Evolutionary conservation across 2,329 filamentous ascomycete species (phyloP), one percentile per base, ranked within the genome.

Genomic region (Amesomyces nigricolor): DNA sequence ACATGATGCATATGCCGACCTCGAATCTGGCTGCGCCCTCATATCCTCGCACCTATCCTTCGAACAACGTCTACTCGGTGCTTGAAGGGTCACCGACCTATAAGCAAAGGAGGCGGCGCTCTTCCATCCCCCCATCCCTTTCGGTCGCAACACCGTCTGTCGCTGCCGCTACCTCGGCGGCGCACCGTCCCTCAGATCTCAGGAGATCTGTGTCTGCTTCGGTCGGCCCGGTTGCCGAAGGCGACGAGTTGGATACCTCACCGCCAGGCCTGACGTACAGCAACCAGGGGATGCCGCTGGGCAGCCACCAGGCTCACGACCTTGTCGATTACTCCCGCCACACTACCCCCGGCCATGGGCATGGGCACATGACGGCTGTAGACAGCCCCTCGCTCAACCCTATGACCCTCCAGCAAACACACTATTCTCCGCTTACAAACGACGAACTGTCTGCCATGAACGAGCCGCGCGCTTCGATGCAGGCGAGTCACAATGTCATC

Each of bases 31-130:
- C 86, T 53, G 88, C 86, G 30, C 82, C 86, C 47, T 88, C 91
- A 66, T 96, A 89, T 72, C 83, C 86, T 26, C 84, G 88, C 45
- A 82, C 86, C 32, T 89, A 89, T 63, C 80, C 79, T 57, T 70
- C 77, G 51, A 87, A 86, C 71, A 95, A 90, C 70, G 88, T 94
- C 64, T 96, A 95, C 77, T 92, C 90, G 47, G 91, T 96, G 48
- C 94, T 97, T 68, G 94, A 99, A 75, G 94, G 94, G 47, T 99
- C 94, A 29, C 94, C 94, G 11, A 97, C 94, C 38, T 99, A 99
- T 77, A 99, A 99, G 81, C 94, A 97, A 78, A 85, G 94, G 65
- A 83, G 94, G 71, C 85, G 94, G 63, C 88, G 94, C 60, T 96
- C 94, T 37, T 97, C 92, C 42, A 90, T 97, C 60, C 91, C 92